Evolutionary conservation across 129 eudicot species (phyloP), one percentile per base, ranked within the genome.

Genomic region (Artemisia annua): DNA sequence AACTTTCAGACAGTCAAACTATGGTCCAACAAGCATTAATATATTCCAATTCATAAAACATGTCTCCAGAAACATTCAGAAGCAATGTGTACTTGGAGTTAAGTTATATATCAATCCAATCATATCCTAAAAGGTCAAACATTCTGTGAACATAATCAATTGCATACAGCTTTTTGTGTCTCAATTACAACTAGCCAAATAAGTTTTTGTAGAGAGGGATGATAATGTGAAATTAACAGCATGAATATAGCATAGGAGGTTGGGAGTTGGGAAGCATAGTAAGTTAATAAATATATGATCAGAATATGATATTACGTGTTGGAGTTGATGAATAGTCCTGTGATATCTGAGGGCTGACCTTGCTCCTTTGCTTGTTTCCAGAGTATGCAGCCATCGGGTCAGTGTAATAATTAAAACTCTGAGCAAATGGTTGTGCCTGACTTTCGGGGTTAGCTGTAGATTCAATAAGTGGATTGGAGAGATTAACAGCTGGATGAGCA

Each of bases 381-480:
- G 90, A 84, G 80, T 79, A 87, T 3, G 96, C 92, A 7, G 98
- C 75, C 98, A 93, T 85, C 0, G 98, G 96, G 67, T 93, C 85
- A 3, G 96, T 92, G 84, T 89, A 93, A 73, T 79, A 89, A 67
- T 84, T 96, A 69, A 93, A 93, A 59, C 92, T 87, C 30, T 81
- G 88, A 52, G 63, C 77, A 75, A 13, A 2, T 15, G 84, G 19
- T 11, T 74, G 82, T 63, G 22, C 68, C 69, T 81, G 80, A 73
- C 20, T 80, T 28, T 71, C 51, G 12, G 82, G 74, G 71, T 67
- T 60, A 22, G 77, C 59, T 24, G 84, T 46, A 28, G 85, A 58
- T 78, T 84, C 92, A 79, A 89, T 63, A 69, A 92, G 73, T 13
- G 98, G 98, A 71, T 84, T 92, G 30, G 88, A 64, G 81, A 90